These are phyloP conservation scores for Allium sativum DNA, from an alignment of 106 monocot species.

Conservation along the genomic window DNA sequence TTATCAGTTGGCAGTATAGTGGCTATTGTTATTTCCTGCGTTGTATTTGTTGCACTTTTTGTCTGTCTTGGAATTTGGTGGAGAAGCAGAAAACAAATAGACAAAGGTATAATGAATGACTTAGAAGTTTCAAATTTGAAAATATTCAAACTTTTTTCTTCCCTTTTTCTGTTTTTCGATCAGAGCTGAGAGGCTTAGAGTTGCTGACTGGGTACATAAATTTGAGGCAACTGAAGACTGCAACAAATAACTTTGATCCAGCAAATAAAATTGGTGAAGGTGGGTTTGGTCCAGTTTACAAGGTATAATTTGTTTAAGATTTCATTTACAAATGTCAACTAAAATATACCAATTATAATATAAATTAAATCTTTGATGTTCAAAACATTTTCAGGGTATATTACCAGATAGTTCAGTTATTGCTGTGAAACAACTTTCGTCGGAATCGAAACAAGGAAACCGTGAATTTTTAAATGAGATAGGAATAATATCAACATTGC, in stretches of 20 bases:
- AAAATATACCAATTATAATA: too few relatives aligned
- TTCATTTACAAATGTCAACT: too few relatives aligned
- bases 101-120: constrained; percentile 12
- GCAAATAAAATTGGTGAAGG: constrained; percentile 39
- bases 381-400: constrained; percentile 7
- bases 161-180: background rate
- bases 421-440: constrained; percentile 3
- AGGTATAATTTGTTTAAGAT: too few relatives aligned
- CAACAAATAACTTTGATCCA: constrained; percentile 29
- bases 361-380: too few relatives aligned
- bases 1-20: constrained; percentile 16
- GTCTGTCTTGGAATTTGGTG: constrained; percentile 4
- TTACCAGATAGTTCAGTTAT: constrained; percentile 4
- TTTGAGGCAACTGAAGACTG: constrained; percentile 24
- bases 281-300: constrained; percentile 37
- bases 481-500: constrained; percentile 18
- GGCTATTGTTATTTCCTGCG: constrained; percentile 17
- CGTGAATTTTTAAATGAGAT: constrained; percentile 17
- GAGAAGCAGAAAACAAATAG: constrained; percentile 9
- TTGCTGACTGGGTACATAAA: constrained; percentile 16
- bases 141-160: too few relatives aligned
- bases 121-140: background rate
- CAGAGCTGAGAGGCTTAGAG: constrained; percentile 6
- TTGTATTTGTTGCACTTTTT: constrained; percentile 4
- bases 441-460: constrained; percentile 15